Base-by-base conservation (phyloP, 179 eudicot genomes). In the Spinacia oleracea region DNA sequence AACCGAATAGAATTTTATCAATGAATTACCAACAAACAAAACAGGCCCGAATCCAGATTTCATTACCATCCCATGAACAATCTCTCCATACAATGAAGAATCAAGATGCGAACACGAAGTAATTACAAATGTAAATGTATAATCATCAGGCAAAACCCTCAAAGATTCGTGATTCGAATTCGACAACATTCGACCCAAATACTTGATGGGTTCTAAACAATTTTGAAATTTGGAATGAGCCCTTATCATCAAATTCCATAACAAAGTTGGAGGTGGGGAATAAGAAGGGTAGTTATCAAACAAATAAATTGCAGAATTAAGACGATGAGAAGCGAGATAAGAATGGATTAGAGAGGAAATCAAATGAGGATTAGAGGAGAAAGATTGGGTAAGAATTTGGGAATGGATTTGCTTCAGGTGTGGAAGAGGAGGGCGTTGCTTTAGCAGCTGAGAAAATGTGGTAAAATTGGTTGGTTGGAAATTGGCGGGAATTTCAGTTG, bases 21-120 rank as follows among this genome's bases (percentile, higher is more conserved):
- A 81, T 29, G 92, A 88, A 81, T 93, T 92, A 2, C 86, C 87
- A 56, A 92, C 92, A 74, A 81, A 92, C 77, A 92, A 78, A 88
- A 84, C 78, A 46, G 84, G 67, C 10, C 31, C 84, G 70, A 73
- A 82, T 83, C 97, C 97, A 75, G 66, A 71, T 85, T 87, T 92
- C n/a, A 82, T 2, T 23, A 86, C 75, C 88, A 90, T 1, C 74
- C 89, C 95, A 79, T 90, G 98, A 77, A 92, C 85, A 15, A 80
- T 70, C 64, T 78, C 82, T 4, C 98, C 97, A 59, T 77, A 65
- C 1, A 81, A 21, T 14, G 72, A 21, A 11, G 70, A 73, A 60
- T 18, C 45, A 78, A 82, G 88, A 63, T 76, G 88, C 8, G 92
- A 84, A 75, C 95, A 91, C 23, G 73, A 79, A 40, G 77, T 51